Base-by-base conservation (phyloP, 306 rosid species). In the Fragaria nilgerrensis region DNA sequence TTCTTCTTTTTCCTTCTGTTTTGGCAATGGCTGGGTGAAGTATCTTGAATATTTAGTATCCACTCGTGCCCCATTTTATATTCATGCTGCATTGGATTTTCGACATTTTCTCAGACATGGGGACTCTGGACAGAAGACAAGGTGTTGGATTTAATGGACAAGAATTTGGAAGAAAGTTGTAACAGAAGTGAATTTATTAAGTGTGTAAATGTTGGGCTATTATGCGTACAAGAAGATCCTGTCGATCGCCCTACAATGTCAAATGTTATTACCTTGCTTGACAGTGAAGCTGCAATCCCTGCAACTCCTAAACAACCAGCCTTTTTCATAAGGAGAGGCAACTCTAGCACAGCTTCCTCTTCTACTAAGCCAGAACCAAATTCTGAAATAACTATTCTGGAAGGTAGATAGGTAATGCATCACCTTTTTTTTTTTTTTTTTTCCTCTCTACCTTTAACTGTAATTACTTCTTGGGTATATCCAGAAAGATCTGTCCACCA, bases 221-320 rank as follows among this genome's bases (percentile, higher is more conserved):
- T 85, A 36, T 87, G 94, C 22, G 83, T 81, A 20, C 91, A 89
- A 77, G 90, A 89, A 45, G 90, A 87, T 32, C 90, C 88, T 0
- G 34, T 22, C 53, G 90, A 89, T 50, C 78, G 93, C 4, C 93
- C 87, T 0, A 53, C 79, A n/a, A 80, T 89, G 83, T 80, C 89
- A 14, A 78, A 78, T 71, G 65, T 85, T 5, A 20, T 87, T 9
- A 27, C 70, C 23, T 66, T 87, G 89, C 91, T 89, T 75, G 85
- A 81, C 3, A 79, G 68, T n/a, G 89, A 87, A 11, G 23, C 70
- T 53, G 44, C 78, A 53, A 77, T 27, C 2, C 32, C 81, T 34
- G 88, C 90, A 44, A 56, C 68, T 61, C 89, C 90, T 5, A 82
- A 62, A 9, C 82, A 83, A 11, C 90, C 94, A 44, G 78, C 85